phyloP scores from a whole-genome alignment of 345 rosid genomes.

The Physaria fendleri region DNA sequence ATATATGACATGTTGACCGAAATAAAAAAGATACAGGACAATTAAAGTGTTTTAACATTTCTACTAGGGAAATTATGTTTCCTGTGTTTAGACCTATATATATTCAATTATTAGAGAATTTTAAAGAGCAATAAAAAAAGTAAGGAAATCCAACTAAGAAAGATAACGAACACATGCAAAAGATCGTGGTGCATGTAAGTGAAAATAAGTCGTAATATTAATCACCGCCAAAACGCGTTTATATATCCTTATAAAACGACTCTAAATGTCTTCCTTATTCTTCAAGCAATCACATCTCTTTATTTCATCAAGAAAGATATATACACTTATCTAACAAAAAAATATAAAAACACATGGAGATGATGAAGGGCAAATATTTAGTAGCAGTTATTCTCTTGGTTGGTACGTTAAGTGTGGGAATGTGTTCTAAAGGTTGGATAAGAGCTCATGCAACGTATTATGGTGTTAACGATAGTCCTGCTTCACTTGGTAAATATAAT shows the following conservation, averaged over 20 bases:
- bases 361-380: constrained; percentile 5
- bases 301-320: background rate
- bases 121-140: constrained; percentile 6
- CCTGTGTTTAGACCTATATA: constrained; percentile 19
- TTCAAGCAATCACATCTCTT: constrained; percentile 21
- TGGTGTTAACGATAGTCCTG: constrained; percentile 67
- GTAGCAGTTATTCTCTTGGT: constrained; percentile 20
- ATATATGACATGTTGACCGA: background rate
- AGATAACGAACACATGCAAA: constrained; percentile 37
- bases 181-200: constrained; percentile 28
- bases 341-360: background rate
- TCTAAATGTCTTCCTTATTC: constrained; percentile 21
- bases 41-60: background rate
- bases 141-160: constrained; percentile 29
- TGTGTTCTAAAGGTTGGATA: constrained; percentile 42
- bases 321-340: background rate
- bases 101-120: constrained; percentile 24
- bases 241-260: constrained; percentile 17
- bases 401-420: constrained; percentile 29
- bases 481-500: constrained; percentile 58
- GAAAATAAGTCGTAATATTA: constrained; percentile 24
- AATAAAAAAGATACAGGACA: too few species aligned
- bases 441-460: constrained; percentile 66
- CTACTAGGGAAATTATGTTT: background rate
- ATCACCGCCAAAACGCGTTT: constrained; percentile 36